A percentile compares a stretch with the other conserved stretches of the same genome.
Conservation (phyloP, 192 early-diverging fungal species). For the Umbelopsis isabellina region DNA sequence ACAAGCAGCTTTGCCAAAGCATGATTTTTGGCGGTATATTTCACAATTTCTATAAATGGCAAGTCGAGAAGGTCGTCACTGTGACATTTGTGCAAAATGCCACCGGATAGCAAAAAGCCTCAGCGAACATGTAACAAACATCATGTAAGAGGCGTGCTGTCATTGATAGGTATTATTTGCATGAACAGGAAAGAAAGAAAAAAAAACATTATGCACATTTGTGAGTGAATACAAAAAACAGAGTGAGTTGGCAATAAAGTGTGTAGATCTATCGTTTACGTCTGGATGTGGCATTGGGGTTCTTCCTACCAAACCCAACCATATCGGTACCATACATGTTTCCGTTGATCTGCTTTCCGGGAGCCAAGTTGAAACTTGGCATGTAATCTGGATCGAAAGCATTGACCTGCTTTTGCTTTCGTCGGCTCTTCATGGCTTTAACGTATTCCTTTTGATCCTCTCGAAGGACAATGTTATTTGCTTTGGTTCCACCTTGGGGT, state of each 20-base stretch:
- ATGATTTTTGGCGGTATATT: no score
- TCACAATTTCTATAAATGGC: no score
- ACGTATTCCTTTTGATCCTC: constrained; percentile 92
- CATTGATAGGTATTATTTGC: no score
- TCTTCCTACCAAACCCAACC: constrained; percentile 69
- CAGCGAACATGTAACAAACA: no score
- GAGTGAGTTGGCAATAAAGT: not conserved
- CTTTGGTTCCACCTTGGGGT: constrained; percentile 78
- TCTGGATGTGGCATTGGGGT: constrained; percentile 63
- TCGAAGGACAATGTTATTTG: constrained; percentile 78
- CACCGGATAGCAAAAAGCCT: no score
- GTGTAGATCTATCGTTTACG: constrained; percentile 55
- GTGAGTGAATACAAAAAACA: no score
- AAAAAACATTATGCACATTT: no score
- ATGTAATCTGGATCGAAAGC: constrained; percentile 73
- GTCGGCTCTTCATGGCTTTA: constrained; percentile 54
- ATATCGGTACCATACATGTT: constrained; percentile 67
- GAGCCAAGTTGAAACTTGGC: constrained; percentile 48
- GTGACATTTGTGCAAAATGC: no score
- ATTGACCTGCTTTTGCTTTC: constrained; percentile 57
- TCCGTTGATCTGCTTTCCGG: constrained; percentile 51
- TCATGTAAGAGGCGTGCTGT: no score
- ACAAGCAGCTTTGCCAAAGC: not conserved
- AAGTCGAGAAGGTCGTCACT: no score
- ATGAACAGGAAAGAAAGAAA: no score